phyloP scores from a whole-genome alignment of 208 protist species.

The Leptomonas pyrrhocoris region DNA sequence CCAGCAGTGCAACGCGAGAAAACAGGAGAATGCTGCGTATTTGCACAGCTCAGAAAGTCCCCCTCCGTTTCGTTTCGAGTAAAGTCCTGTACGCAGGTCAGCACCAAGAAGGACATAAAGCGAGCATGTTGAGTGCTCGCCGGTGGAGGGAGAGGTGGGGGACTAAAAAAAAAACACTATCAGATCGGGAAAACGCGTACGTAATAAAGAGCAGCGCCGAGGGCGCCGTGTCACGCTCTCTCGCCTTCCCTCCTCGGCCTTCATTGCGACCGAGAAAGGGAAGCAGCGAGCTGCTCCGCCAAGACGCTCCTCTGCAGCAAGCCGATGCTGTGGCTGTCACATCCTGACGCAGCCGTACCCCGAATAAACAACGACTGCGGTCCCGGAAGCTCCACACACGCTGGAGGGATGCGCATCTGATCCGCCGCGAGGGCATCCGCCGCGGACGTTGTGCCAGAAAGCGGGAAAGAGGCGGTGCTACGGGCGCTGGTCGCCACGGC shows the following conservation, averaged over 20 bases:
- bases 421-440: not conserved
- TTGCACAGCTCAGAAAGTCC: too few species aligned
- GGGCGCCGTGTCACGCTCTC: too few species aligned
- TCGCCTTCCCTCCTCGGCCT: not conserved
- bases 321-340: constrained; percentile 18
- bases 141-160: too few species aligned
- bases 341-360: constrained; percentile 13
- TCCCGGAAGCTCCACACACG: constrained; percentile 31
- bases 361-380: constrained; percentile 34
- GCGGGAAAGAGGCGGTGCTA: not conserved
- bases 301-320: constrained; percentile 13
- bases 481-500: not conserved
- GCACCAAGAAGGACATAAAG: too few species aligned
- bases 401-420: constrained; percentile 13
- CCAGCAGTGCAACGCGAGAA: not conserved
- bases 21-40: too few species aligned
- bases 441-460: not conserved
- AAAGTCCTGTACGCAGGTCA: too few species aligned
- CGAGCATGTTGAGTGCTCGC: too few species aligned
- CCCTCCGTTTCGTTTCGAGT: too few species aligned
- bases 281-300: constrained; percentile 3
- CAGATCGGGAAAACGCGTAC: too few species aligned
- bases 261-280: not conserved
- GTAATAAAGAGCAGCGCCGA: too few species aligned
- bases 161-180: too few species aligned